phyloP scores from a whole-genome alignment of 495 filamentous ascomycete genomes.

The Xylaria scruposa region DNA sequence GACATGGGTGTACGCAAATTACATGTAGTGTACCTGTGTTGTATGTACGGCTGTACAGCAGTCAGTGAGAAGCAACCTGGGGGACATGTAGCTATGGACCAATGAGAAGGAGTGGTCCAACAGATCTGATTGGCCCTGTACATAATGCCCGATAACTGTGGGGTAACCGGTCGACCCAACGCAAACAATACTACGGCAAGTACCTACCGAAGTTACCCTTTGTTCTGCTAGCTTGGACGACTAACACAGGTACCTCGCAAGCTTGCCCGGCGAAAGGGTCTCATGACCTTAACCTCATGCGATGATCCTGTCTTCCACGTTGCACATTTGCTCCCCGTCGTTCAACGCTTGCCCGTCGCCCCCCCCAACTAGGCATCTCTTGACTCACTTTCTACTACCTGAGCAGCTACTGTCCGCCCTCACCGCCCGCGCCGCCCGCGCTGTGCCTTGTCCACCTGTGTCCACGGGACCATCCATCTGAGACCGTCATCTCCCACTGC shows the following conservation, averaged over 20 bases:
- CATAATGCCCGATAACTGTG: background rate
- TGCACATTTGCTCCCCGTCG: slow-evolving; percentile 11
- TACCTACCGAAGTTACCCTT: background rate
- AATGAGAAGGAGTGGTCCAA: background rate
- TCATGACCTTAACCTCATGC: slow-evolving; percentile 30
- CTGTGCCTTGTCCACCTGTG: background rate
- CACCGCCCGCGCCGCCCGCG: slow-evolving; percentile 24
- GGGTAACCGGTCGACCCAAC: background rate
- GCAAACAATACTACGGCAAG: background rate
- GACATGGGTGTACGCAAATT: background rate
- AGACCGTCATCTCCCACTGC: slow-evolving; percentile 12
- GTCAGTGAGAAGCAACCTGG: background rate
- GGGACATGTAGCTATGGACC: background rate
- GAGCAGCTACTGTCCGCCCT: slow-evolving; percentile 19
- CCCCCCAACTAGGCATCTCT: slow-evolving; percentile 16
- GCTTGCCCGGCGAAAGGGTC: slow-evolving; percentile 24
- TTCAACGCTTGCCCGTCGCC: slow-evolving; percentile 19
- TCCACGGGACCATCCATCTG: slow-evolving; percentile 28
- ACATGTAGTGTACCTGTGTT: too few species aligned
- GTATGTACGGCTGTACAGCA: background rate
- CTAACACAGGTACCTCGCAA: background rate
- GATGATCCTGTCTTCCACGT: slow-evolving; percentile 25
- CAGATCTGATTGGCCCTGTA: background rate
- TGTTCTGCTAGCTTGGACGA: background rate
- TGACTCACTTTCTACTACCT: slow-evolving; percentile 24